Base-by-base conservation (phyloP, 108 stramenopile species). In the Nannochloropsis gaditana region DNA sequence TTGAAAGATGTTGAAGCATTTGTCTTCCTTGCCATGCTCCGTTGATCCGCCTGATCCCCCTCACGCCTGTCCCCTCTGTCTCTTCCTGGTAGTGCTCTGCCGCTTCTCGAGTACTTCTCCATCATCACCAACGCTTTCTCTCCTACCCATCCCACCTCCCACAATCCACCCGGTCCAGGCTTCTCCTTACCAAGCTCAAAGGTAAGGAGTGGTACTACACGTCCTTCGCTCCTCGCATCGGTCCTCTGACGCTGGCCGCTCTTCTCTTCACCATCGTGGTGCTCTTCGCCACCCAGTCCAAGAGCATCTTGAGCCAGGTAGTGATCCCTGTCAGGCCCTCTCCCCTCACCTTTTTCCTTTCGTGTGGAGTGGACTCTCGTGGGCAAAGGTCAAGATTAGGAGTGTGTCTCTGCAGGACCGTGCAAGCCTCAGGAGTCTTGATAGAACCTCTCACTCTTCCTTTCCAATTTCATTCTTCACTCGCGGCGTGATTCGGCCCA, bases 171-270 rank as follows among this genome's bases (percentile, higher is more conserved):
- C 31, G 31, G 31, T 73, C 59, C 59, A 73, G 59, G 59, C 19
- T 6, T n/a, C 15, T 81, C 8, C 11, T 81, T 11, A 81, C 21
- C 41, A 42, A 41, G 80, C 21, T 31, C 4, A 81, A 81, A 9
- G 41, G 80, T 3, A 42, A 81, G 21, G 80, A 41, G 80, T 81
- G 80, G 80, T 81, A 81, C 80, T 42, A 81, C 41, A 31, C 41
- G 11, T 41, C 21, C 11, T 81, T 81, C 41, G 41, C 41, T 42
- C 80, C 80, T 41, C 80, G 21, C 80, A 81, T 81, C 80, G 41
- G 80, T 31, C 80, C 80, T 11, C 80, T 81, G 41, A 81, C 80
- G 11, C 80, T 81, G 80, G 80, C 41, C 41, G 80, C 80, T 11
- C 80, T 81, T 11, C 80, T 81, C 21, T 21, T 81, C 21, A 81